Evolutionary conservation across 441 rosid species (phyloP), one percentile per base, ranked within the genome.

Genomic region (Pelargonium citronellum): DNA sequence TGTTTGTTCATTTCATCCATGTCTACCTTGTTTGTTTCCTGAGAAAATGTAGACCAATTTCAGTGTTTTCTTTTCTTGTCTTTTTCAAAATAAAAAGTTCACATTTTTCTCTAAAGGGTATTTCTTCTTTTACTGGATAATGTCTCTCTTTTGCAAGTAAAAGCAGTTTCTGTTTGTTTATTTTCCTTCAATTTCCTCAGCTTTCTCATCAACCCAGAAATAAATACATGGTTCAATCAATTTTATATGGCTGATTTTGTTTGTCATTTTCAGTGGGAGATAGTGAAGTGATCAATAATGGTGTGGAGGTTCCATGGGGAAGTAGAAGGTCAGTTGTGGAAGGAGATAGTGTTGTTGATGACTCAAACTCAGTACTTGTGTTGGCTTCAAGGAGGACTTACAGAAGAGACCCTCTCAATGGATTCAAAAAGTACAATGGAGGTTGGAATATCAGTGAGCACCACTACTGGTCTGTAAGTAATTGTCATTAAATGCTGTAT

Each of bases 321-420:
- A 15, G 19, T 51, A 51, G 58, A 9, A 55, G 61, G 61, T 55
- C 61, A 55, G 8, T 55, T 55, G 61, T 55, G 61, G 61, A 55
- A 22, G 15, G 22, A 55, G 22, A 17, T 2, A 7, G 22, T 55
- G 24, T 55, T 55, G 16, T 7, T 16, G 61, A 1, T 19, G 61
- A 55, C 61, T 55, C 61, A 6, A 68, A 64, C 44, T 39, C 68
- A 30, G 69, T 69, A 30, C 9, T 83, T 17, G 77, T 79, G 47
- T 73, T 83, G 65, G 87, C 87, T 22, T 84, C 78, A n/a, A n/a
- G 71, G 61, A 77, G 73, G 47, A 83, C 87, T 30, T 66, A 68
- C 44, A 76, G 87, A 17, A 75, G 68, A 74, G 87, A 83, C 70
- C 85, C 85, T 61, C 67, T 74, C 7, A 20, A 78, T 8, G 13